Base-by-base conservation (phyloP, 1,284 basidiomycete genomes). In the Trametes versicolor region DNA sequence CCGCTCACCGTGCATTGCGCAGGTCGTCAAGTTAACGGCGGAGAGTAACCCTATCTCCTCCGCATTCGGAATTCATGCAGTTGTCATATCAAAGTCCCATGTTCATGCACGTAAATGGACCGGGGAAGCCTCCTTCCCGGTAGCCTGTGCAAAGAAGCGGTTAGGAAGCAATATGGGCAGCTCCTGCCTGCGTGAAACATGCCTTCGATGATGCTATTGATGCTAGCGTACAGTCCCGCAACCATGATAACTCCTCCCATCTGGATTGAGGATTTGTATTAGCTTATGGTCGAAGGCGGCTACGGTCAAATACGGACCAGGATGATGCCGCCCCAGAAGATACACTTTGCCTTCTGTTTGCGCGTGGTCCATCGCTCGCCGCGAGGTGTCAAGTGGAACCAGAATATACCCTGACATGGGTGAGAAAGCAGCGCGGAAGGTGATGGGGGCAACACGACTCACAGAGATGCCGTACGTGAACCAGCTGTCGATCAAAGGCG, bases 191-290 rank as follows among this genome's bases (percentile, higher is more conserved):
- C 4, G 9, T n/a, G 36, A 21, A 12, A 19, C 61, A n/a, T 52
- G 75, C 75, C 75, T 12, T 76, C 66, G 21, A 73, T 64, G 55
- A 77, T 77, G 53, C 73, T 72, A 37, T 63, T 48, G 36, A 77
- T 74, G 55, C 75, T 76, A 2, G 76, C 61, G 51, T 77, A 77
- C 54, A 77, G 56, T 1, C 76, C 76, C 1, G 72, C 76, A 6
- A 77, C 72, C 76, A 77, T 77, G 67, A 77, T 75, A 65, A 77
- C 75, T 0, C 64, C 71, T 32, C 73, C 76, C 71, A 73, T 73
- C 75, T 76, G 45, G 1, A 17, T 2, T 2, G 52, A n/a, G 5
- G n/a, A 1, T 17, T 21, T 23, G 45, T 32, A 49, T 58, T 36
- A 43, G 25, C 34, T 25, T 39, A 34, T 21, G 34, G 19, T 25